Evolutionary conservation across 2,329 filamentous ascomycete species (phyloP).

Genomic region (Penicillium italicum): DNA sequence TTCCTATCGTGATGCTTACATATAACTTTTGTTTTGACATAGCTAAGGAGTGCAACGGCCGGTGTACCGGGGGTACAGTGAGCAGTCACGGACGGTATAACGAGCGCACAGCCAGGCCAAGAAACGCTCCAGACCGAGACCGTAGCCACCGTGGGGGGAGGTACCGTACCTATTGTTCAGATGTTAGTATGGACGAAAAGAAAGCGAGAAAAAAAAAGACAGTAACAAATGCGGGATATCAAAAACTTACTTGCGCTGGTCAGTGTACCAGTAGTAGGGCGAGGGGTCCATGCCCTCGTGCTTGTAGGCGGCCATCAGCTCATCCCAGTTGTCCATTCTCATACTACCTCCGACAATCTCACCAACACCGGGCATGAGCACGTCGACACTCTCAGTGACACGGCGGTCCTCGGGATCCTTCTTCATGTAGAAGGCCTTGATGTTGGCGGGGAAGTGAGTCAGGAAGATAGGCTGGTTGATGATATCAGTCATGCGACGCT

Average conservation of each 20-base stretch:
- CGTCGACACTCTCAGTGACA: constrained; percentile 90
- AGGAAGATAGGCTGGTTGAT: constrained; percentile 95
- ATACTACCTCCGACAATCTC: constrained; percentile 96
- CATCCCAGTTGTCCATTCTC: constrained; percentile 89
- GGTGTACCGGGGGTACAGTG: constrained; percentile 51
- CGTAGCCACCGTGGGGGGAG: constrained; percentile 88
- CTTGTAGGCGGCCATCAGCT: constrained; percentile 83
- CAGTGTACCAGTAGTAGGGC: constrained; percentile 98
- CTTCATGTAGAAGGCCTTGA: constrained; percentile 99
- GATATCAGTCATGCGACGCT: constrained; percentile 93
- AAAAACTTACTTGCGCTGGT: constrained; percentile 79
- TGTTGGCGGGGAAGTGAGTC: constrained; percentile 93
- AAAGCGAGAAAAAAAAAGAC: neutral
- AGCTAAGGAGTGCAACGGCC: constrained; percentile 49
- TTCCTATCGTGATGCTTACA: constrained; percentile 9
- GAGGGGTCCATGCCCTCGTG: constrained; percentile 78
- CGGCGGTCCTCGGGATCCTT: constrained; percentile 73
- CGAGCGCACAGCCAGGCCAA: constrained; percentile 65
- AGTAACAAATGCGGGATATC: neutral
- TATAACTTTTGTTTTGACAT: constrained; percentile 4
- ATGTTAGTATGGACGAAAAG: neutral
- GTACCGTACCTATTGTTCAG: constrained; percentile 68
- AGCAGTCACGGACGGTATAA: constrained; percentile 61
- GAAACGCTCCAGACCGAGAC: constrained; percentile 83
- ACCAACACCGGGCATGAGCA: constrained; percentile 85